These are phyloP conservation scores for Hyphopichia fennica DNA, from an alignment of 1,139 yeast species.

Conservation along the genomic window DNA sequence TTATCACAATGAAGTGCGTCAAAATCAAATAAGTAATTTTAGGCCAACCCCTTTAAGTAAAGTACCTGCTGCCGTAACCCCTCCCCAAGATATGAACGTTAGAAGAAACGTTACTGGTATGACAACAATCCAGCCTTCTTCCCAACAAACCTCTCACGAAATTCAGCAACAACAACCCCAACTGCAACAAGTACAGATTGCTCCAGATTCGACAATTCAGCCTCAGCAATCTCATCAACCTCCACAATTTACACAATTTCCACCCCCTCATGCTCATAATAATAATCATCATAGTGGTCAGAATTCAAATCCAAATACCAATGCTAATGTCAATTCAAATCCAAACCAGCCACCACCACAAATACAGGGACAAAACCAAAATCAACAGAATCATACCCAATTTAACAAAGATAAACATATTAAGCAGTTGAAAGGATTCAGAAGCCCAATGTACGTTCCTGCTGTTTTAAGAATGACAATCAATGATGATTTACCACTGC, in stretches of 20 bases:
- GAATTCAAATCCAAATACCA: too few relatives aligned
- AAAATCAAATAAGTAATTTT: slow-evolving; percentile 10
- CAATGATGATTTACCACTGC: slow-evolving; percentile 7
- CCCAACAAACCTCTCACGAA: slow-evolving; percentile 4
- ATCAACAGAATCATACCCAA: not conserved
- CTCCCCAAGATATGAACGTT: slow-evolving; percentile 25
- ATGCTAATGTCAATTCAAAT: slow-evolving; percentile 1
- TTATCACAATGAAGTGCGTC: slow-evolving; percentile 16
- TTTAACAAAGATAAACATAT: slow-evolving; percentile 20
- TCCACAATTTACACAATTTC: not conserved
- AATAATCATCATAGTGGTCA: not conserved
- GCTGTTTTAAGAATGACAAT: slow-evolving; percentile 72
- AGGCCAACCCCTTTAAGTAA: slow-evolving; percentile 4
- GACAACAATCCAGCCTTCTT: not conserved
- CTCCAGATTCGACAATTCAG: too few relatives aligned
- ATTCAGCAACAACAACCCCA: slow-evolving; percentile 6
- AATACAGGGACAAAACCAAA: slow-evolving; percentile 2
- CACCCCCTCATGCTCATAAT: not conserved
- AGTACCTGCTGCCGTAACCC: slow-evolving; percentile 25
- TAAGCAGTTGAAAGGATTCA: slow-evolving; percentile 67
- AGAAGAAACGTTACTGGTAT: slow-evolving; percentile 11
- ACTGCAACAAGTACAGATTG: too few relatives aligned
- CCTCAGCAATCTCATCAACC: not conserved
- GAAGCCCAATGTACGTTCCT: slow-evolving; percentile 85
- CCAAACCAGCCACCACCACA: slow-evolving; percentile 1